Evolutionary conservation across 2,329 filamentous ascomycete species (phyloP), one percentile per base, ranked within the genome.

Genomic region (Ascochyta lentis): DNA sequence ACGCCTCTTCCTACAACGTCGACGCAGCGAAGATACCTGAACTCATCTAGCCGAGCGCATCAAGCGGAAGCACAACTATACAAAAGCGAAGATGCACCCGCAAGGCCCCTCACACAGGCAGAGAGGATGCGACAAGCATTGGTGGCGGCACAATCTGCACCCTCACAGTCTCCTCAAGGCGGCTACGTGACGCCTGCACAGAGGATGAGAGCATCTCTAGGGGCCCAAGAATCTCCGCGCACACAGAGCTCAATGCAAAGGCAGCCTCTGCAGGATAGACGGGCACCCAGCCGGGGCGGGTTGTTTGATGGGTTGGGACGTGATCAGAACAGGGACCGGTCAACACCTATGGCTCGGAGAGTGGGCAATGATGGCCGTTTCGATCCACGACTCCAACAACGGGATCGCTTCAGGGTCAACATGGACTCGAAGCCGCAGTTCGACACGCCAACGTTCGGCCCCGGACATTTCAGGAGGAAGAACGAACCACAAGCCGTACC

Each of bases 21-120:
- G n/a, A 49, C 61, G n/a, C 73, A 76, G 40, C 66, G 66, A 37
- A 61, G 74, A 44, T 46, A 67, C 16, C 59, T 76, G 49, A 72
- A 69, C 59, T 72, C 68, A 19, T 75, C 72, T 6, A 70, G 63
- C 37, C 68, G 63, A 60, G 62, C 64, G 15, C 64, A 67, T 4
- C 68, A 75, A 22, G 71, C 72, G 43, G 55, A 73, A 65, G 59
- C 65, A 8, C 43, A 66, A 49, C 44, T 69, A 6, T 71, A 67
- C 57, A 67, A 67, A 54, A 69, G 66, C 54, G 64, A 52, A 12
- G 40, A 60, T 48, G 51, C 56, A 34, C 53, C 61, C 13, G 33
- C 62, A n/a, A 55, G 61, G 26, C 61, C 59, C 4, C 47, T 70
- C 51, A 67, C 65, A 23, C 65, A 69, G 59, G 69, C 70, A 16